Conservation (phyloP, 257 asterid species). For the Penstemon eatonii region DNA sequence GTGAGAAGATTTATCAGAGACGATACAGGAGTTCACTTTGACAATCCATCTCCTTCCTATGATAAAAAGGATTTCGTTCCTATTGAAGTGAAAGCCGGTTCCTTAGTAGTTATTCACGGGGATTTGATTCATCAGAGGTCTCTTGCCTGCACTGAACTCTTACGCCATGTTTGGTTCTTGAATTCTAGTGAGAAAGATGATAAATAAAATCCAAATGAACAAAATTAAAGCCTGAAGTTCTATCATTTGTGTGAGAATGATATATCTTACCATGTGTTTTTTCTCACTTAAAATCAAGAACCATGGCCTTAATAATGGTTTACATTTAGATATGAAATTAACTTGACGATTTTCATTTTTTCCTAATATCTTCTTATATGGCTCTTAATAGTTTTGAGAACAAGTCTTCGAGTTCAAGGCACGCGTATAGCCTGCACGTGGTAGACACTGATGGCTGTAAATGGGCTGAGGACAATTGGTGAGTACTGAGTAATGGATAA, state of each 20-base stretch:
- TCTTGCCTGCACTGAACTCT: constrained; percentile 6
- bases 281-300: too few relatives aligned
- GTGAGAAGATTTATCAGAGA: constrained; percentile 91
- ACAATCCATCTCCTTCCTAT: constrained; percentile 73
- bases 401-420: constrained; percentile 71
- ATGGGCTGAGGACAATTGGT: constrained; percentile 92
- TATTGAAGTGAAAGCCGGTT: constrained; percentile 75
- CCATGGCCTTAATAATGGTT: background rate
- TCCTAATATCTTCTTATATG: background rate
- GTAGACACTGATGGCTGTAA: constrained; percentile 85
- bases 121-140: constrained; percentile 84
- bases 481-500: constrained; percentile 51
- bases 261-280: too few relatives aligned
- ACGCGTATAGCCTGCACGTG: constrained; percentile 87
- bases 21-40: constrained; percentile 77
- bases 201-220: too few relatives aligned
- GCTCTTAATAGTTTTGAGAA: constrained; percentile 71
- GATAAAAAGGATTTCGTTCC: constrained; percentile 68
- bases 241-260: too few relatives aligned
- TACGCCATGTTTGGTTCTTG: too few relatives aligned
- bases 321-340: background rate
- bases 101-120: constrained; percentile 77
- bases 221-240: too few relatives aligned
- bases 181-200: too few relatives aligned
- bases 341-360: background rate